Base-by-base conservation (phyloP, 805 yeast genomes). In the Saccharomycopsis amapae region DNA sequence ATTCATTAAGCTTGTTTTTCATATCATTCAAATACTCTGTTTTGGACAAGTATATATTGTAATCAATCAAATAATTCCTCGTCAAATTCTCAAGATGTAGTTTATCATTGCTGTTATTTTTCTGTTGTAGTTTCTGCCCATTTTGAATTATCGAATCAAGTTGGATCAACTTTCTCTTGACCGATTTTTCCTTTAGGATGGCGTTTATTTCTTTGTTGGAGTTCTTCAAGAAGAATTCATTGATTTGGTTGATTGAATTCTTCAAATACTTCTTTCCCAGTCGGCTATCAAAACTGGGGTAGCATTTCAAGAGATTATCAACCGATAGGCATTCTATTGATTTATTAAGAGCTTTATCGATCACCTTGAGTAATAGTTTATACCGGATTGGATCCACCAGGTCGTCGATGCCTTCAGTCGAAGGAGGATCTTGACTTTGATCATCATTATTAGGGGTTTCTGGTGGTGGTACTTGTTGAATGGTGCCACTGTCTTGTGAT, bases 291-390 rank as follows among this genome's bases (percentile, higher is more conserved):
- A 75, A 62, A 3, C 60, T 57, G 4, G 81, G 81, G 54, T 70
- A 76, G 53, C 79, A 75, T 28, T 63, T 52, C 32, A 62, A 56
- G 20, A 76, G 58, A 47, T 69, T 70, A 5, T 75, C 79, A 9
- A 62, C 55, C 4, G 70, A 62, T 24, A 76, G 57, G 26, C 73
- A 65, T 50, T 66, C 67, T 39, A 72, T 67, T 7, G 75, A 66
- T 48, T 71, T 75, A 25, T 72, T 71, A 15, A 76, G 60, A 24
- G 52, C 54, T 15, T 45, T 49, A 40, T 46, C 44, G 15, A 46
- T 36, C 13, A 49, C 46, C 20, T 46, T 46, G 6, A 42, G 26
- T 7, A 49, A 28, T 17, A 46, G 22, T 19, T 42, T 24, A 37
- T 40, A 49, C 19, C 52, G 19, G 9, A 49, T 33, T 17, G 46